Percentiles rank a stretch among this genome's conserved stretches.
Evolutionary conservation across 2,329 filamentous ascomycete species (phyloP).

Genomic region (Ascochyta koolunga): DNA sequence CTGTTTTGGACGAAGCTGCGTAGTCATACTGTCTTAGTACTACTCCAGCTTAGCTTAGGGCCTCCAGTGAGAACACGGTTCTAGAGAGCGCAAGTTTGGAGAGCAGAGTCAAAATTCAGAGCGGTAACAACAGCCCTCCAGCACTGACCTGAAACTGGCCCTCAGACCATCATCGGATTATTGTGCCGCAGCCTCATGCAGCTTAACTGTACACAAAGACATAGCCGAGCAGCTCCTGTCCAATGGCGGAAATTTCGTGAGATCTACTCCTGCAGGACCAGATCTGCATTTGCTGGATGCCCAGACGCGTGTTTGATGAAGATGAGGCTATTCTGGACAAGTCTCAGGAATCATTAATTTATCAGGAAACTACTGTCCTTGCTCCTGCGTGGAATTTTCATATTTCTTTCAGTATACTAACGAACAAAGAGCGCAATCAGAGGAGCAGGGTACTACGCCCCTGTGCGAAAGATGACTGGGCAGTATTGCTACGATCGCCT

Average conservation of each 20-base stretch:
- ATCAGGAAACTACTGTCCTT: no score
- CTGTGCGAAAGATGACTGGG: neutral
- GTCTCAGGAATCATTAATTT: neutral
- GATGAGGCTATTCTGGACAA: neutral
- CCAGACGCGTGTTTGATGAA: slow-evolving; percentile 2
- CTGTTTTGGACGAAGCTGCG: no score
- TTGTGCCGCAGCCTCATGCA: neutral
- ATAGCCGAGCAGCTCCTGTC: neutral
- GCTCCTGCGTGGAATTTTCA: neutral
- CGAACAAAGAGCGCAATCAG: neutral
- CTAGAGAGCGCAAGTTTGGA: no score
- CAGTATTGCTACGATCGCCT: slow-evolving; percentile 25
- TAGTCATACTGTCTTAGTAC: no score
- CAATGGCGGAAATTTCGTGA: neutral
- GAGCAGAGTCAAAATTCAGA: neutral
- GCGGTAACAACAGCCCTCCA: neutral
- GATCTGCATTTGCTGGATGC: neutral
- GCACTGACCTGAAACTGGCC: neutral
- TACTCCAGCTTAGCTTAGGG: no score
- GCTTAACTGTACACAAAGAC: neutral
- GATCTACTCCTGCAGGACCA: neutral
- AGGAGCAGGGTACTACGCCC: neutral
- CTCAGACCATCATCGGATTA: neutral
- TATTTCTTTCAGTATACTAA: neutral
- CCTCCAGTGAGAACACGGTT: no score